These are phyloP conservation scores for Dioscorea cayenensis DNA, from an alignment of 116 monocot species.

Conservation along the genomic window DNA sequence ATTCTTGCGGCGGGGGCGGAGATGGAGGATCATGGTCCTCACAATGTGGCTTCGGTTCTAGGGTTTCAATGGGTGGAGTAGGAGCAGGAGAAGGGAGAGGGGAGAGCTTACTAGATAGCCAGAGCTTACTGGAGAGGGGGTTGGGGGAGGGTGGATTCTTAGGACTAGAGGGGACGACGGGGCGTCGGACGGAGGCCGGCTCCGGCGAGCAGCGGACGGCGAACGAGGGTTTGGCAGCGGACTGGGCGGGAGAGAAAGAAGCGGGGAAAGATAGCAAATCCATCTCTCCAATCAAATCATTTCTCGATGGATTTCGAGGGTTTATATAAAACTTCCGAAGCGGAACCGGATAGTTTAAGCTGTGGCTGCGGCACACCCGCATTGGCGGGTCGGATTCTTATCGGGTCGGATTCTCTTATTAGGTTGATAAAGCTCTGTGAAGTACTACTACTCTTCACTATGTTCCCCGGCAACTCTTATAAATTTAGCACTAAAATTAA, in stretches of 20 bases:
- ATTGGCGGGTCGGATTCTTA: no score
- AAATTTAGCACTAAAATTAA: no score
- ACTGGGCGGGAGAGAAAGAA: conserved; percentile 19
- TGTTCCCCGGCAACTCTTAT: no score
- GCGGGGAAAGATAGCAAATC: conserved; percentile 39
- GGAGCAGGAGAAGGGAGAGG: conserved; percentile 53
- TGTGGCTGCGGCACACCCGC: no score
- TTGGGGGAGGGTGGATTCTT: conserved; percentile 22
- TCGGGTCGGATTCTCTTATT: no score
- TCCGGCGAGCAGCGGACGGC: conserved; percentile 14
- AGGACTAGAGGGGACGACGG: conserved; percentile 16
- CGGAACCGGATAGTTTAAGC: not conserved
- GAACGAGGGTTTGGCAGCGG: conserved; percentile 10
- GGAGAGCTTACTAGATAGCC: conserved; percentile 73
- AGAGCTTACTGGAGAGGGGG: conserved; percentile 73
- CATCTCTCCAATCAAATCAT: conserved; percentile 10
- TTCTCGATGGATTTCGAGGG: not conserved
- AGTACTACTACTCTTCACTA: no score
- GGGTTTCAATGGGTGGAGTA: conserved; percentile 20
- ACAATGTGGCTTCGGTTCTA: not conserved
- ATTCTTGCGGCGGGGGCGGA: conserved; percentile 11
- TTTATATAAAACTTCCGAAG: not conserved
- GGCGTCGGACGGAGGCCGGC: conserved; percentile 33
- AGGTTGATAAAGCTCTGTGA: no score
- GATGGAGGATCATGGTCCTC: not conserved